Evolutionary conservation across 768 basidiomycete species (phyloP).

Genomic region (Suillus subluteus): DNA sequence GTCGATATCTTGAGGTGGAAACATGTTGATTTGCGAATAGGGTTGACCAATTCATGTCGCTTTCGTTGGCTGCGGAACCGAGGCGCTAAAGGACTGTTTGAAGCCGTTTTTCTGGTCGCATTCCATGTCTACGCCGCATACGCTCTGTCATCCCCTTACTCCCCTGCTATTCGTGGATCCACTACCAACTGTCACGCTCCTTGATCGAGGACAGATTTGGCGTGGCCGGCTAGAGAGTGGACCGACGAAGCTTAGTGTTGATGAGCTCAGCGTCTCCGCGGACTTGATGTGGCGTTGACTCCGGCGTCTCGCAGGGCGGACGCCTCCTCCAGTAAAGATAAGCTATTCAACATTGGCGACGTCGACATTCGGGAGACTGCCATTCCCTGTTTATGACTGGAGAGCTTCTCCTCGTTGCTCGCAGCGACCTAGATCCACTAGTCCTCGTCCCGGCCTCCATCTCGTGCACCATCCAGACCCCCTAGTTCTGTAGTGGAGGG

Average conservation of each 20-base stretch:
- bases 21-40: constrained; percentile 35
- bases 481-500: constrained; percentile 61
- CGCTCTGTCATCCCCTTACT: constrained; percentile 50
- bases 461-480: constrained; percentile 69
- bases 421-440: constrained; percentile 48
- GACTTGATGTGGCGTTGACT: constrained; percentile 49
- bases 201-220: constrained; percentile 67
- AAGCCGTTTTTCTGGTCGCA: constrained; percentile 77
- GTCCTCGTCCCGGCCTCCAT: constrained; percentile 58
- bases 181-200: constrained; percentile 64
- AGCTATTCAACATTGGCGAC: constrained; percentile 41
- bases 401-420: constrained; percentile 72
- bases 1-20: neutral
- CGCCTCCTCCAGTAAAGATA: constrained; percentile 26
- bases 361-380: constrained; percentile 63
- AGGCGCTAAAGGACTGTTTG: constrained; percentile 74
- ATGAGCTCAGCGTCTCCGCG: constrained; percentile 65
- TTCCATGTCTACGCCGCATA: constrained; percentile 37
- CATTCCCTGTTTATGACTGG: constrained; percentile 76
- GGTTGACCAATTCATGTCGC: constrained; percentile 76
- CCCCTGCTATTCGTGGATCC: constrained; percentile 81
- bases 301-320: constrained; percentile 21
- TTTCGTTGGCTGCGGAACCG: constrained; percentile 77
- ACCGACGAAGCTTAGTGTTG: constrained; percentile 45
- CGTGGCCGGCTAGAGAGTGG: constrained; percentile 74